Base-by-base conservation (phyloP, 257 asterid genomes). In the Voacanga thouarsii region DNA sequence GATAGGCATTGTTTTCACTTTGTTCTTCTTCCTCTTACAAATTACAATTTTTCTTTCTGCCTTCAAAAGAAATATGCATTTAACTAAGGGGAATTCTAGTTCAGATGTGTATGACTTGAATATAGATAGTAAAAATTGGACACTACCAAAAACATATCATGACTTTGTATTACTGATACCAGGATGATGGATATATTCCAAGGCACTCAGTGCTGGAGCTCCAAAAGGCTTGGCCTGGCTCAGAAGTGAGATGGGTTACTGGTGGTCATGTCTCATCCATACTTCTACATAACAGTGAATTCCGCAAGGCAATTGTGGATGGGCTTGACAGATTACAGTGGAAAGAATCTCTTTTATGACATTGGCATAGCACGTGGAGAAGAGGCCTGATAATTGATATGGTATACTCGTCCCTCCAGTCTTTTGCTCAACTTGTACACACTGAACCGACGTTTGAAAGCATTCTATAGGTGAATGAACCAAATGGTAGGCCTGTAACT, bases 161-260 rank as follows among this genome's bases (percentile, higher is more conserved):
- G 39, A 63, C 14, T 23, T 21, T 28, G 12, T 7, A 30, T 18
- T 72, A 37, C 41, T 21, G 65, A 59, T 83, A 74, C 30, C 84
- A 95, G 99, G 96, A 95, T 61, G 99, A 95, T 79, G 99, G 99
- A 66, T 95, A 95, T 68, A 93, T 95, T 43, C 99, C 98, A 16
- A 90, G 87, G 78, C 96, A 91, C 86, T 95, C 99, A 0, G 94
- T 93, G 59, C 77, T 91, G 85, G 94, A 93, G 89, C 98, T 95
- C 77, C 97, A 87, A 75, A 91, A 91, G 63, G 99, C 99, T 9
- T 95, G 98, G 99, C 98, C 99, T 7, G 98, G 98, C 65, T 93
- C 99, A 10, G 99, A 95, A 86, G 98, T 95, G 81, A 88, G 98
- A 82, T 95, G 98, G 99, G 98, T 95, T 75, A 88, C 84, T 1